These are phyloP conservation scores for Trichosanthes cucumerina DNA, from an alignment of 306 rosid genomes.

Conservation along the genomic window DNA sequence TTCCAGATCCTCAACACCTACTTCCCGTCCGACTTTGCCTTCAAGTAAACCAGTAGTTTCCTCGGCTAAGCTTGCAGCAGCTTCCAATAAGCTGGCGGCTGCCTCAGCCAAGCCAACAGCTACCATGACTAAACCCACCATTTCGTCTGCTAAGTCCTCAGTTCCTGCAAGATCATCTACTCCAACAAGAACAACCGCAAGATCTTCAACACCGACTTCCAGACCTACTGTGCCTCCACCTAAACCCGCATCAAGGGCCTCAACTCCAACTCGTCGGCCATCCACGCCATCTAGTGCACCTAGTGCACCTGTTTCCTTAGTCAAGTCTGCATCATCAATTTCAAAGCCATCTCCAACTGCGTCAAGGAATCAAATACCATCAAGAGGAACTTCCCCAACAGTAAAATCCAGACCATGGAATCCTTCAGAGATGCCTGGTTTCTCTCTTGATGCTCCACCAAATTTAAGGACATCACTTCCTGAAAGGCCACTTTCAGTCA, in stretches of 20 bases:
- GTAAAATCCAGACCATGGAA: constrained; percentile 87
- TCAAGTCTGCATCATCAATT: constrained; percentile 35
- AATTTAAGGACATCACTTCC: constrained; percentile 83
- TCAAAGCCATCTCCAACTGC: constrained; percentile 41
- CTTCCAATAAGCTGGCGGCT: background rate
- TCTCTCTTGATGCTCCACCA: constrained; percentile 86
- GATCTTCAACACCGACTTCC: constrained; percentile 86
- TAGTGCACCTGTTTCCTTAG: constrained; percentile 38
- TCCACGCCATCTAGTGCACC: constrained; percentile 57
- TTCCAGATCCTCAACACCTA: constrained; percentile 81
- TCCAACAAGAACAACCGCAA: constrained; percentile 57
- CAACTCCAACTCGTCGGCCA: constrained; percentile 85
- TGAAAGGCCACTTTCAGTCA: constrained; percentile 73
- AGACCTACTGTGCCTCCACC: constrained; percentile 70
- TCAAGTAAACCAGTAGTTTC: constrained; percentile 34
- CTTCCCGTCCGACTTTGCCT: constrained; percentile 55
- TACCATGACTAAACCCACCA: constrained; percentile 28
- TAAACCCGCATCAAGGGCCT: constrained; percentile 63
- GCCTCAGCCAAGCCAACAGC: constrained; percentile 36
- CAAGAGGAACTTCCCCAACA: constrained; percentile 87
- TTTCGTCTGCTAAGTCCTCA: constrained; percentile 28
- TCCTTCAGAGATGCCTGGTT: constrained; percentile 92
- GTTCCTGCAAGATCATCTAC: constrained; percentile 65
- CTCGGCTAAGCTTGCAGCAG: constrained; percentile 36
- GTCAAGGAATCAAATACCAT: constrained; percentile 50